Base-by-base conservation (phyloP, 2,329 filamentous ascomycete genomes). In the Phyllosticta citrichinensis region DNA sequence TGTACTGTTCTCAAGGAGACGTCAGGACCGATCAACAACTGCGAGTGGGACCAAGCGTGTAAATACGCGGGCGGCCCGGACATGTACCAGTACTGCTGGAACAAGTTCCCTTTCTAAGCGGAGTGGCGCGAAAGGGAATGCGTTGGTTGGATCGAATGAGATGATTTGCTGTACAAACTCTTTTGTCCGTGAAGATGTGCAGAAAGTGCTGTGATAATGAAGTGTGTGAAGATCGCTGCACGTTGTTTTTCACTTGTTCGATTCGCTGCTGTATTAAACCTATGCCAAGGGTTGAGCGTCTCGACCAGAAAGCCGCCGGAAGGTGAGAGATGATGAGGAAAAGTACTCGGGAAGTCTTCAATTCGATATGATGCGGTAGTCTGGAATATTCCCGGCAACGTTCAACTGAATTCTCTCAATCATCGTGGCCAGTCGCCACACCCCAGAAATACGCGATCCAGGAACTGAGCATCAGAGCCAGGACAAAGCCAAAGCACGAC, bases 391-490 rank as follows among this genome's bases (percentile, higher is more conserved):
- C n/a, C n/a, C n/a, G n/a, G n/a, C n/a, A n/a, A n/a, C n/a, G n/a
- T n/a, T n/a, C n/a, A 5, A 30, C 27, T 8, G 9, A 5, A 30
- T 30, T 1, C 27, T 30, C 27, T 30, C 14, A 58, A 20, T 58
- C 52, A 5, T 60, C 56, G 52, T 82, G 76, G 0, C 79, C 80
- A 0, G 80, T 85, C 3, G 79, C 80, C 2, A 81, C 76, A 8
- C 83, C 83, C 82, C 82, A 86, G 63, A 86, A 83, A 67, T 84
- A 86, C 0, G 80, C 82, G 9, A 66, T 70, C 80, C 81, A 83
- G 2, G 74, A 74, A 0, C 83, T 83, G 10, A 82, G 33, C 0
- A 81, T 75, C 51, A 85, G 64, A 3, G 80, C 22, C 0, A 79
- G 65, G 1, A 83, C 65, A 0, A 70, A 68, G 1, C 64, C 68